Base-by-base conservation (phyloP, 2,329 filamentous ascomycete genomes). In the Nannizziopsis barbatae region DNA sequence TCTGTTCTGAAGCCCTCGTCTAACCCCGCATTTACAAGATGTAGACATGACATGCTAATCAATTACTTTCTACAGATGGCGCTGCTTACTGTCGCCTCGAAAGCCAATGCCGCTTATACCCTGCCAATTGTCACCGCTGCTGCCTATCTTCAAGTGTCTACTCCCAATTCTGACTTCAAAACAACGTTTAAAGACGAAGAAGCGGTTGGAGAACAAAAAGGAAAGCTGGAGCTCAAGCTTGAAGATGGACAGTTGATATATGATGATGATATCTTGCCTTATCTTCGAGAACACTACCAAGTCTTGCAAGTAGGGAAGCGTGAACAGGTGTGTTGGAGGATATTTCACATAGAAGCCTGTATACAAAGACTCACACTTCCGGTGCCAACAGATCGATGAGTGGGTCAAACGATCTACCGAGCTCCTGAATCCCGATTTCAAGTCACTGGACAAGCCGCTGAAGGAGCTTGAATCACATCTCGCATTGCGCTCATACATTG, bases 381-480 rank as follows among this genome's bases (percentile, higher is more conserved):
- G 15, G 15, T 3, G 12, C 37, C 36, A 40, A 27, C 47, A 56
- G 54, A 48, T 57, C 20, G 51, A 55, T 27, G 54, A 57, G 22
- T 57, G 55, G 55, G 10, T 57, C 33, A 46, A 52, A 35, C 44
- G 55, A 17, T 49, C 55, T 22, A 27, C 35, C 11, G 51, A 50
- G 18, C 44, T 57, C 15, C 47, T 37, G 35, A 30, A 40, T 32
- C 30, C 49, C 6, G 51, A 57, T 20, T 57, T 57, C 42, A 57
- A 57, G 40, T 35, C 52, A 7, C 42, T 57, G 38, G 55, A 57
- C 10, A 50, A 54, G 32, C 51, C 54, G 2, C 36, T 57, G 50
- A 56, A 55, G 31, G 56, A 58, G 32, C 48, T 58, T 3, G 53
- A 58, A 15, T 47, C 54, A 11, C 56, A 58, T 45, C 48, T 58